Evolutionary conservation across 2,329 filamentous ascomycete species (phyloP).

Genomic region (Paraconiothyrium brasiliense): DNA sequence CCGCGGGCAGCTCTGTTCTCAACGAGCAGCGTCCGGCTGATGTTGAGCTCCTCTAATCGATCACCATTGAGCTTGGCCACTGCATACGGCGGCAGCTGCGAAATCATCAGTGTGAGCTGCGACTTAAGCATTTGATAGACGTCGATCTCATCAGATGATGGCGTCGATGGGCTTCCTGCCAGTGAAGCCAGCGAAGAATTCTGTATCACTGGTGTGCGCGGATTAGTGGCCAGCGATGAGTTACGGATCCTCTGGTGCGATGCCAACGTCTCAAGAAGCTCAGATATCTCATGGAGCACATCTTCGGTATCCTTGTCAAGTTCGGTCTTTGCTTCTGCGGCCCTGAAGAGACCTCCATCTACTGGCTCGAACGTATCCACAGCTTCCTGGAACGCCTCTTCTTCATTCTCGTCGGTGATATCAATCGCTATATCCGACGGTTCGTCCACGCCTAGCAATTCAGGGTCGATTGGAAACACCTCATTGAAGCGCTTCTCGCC

Average conservation of each 20-base stretch:
- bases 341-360: conserved; percentile 33
- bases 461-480: conserved; percentile 65
- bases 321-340: conserved; percentile 49
- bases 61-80: conserved; percentile 88
- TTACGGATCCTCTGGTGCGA: conserved; percentile 84
- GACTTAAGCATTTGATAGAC: conserved; percentile 78
- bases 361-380: conserved; percentile 50
- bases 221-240: conserved; percentile 70
- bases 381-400: conserved; percentile 48
- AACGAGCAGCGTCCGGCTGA: conserved; percentile 80
- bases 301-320: conserved; percentile 73
- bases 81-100: conserved; percentile 81
- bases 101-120: conserved; percentile 77
- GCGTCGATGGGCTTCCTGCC: conserved; percentile 69
- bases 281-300: conserved; percentile 75
- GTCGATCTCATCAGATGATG: conserved; percentile 66
- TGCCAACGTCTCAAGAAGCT: conserved; percentile 77
- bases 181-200: conserved; percentile 68
- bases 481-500: conserved; percentile 73
- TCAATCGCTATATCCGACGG: conserved; percentile 47
- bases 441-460: conserved; percentile 49
- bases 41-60: conserved; percentile 81
- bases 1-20: conserved; percentile 78
- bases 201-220: conserved; percentile 72
- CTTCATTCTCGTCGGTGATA: conserved; percentile 47